Percentiles rank a stretch among this genome's conserved stretches.
Evolutionary conservation across 139 green algal genomes (phyloP).

Genomic region (Tetradesmus obliquus): DNA sequence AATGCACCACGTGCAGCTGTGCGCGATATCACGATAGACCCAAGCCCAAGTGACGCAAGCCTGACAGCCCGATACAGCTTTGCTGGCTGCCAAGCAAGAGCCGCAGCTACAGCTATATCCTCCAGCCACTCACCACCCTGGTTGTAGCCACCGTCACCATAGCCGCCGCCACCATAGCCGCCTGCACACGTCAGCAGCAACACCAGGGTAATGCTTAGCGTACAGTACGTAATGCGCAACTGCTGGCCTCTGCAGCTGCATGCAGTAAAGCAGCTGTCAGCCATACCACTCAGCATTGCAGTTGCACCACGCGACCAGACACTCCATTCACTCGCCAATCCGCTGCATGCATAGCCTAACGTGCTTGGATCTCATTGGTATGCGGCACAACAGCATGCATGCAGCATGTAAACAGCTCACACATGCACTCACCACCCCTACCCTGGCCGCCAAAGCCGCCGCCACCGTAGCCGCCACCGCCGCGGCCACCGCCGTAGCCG

Average conservation of each 20-base stretch:
- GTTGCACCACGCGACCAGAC: no score
- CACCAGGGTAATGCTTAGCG: not conserved
- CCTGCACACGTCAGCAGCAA: not conserved
- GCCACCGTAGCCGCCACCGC: conserved; percentile 3
- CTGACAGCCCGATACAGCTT: no score
- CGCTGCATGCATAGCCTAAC: not conserved
- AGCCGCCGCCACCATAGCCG: conserved; percentile 40
- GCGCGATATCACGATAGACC: no score
- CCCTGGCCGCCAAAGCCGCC: conserved; percentile 42
- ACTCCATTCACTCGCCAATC: no score
- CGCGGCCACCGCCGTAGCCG: not conserved
- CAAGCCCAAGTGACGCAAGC: no score
- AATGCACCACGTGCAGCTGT: no score
- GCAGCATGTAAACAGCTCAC: not conserved
- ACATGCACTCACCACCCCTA: not conserved
- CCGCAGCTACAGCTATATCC: no score
- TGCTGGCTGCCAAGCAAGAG: no score
- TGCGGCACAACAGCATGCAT: not conserved
- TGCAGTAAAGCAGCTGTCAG: no score
- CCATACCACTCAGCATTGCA: no score
- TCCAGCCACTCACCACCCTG: not conserved
- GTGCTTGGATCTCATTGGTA: not conserved
- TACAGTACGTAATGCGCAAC: no score
- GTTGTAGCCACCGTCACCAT: conserved; percentile 21
- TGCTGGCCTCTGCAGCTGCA: no score